Evolutionary conservation across 441 rosid species (phyloP).

Genomic region (Euphorbia corollata): DNA sequence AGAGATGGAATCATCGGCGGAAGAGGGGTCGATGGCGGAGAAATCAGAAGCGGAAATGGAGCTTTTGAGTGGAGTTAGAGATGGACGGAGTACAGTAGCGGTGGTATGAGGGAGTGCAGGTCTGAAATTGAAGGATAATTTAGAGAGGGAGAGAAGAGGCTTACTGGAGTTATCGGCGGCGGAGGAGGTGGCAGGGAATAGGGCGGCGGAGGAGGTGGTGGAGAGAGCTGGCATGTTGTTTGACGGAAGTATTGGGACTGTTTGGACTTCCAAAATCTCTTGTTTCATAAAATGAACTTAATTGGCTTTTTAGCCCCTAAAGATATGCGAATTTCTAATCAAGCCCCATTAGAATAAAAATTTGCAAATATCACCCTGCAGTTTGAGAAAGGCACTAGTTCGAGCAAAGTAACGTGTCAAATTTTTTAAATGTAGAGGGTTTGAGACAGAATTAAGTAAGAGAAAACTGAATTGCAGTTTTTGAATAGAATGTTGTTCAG

Average conservation of each 20-base stretch:
- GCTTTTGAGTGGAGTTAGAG: constrained; percentile 31
- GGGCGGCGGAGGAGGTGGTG: neutral
- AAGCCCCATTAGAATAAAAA: too few species aligned
- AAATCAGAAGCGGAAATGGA: constrained; percentile 24
- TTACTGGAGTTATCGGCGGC: constrained; percentile 6
- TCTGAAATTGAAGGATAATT: constrained; percentile 16
- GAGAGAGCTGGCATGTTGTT: constrained; percentile 2
- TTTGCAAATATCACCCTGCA: too few species aligned
- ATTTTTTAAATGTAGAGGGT: too few species aligned
- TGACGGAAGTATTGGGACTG: neutral
- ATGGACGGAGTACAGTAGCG: constrained; percentile 16
- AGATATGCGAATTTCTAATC: too few species aligned
- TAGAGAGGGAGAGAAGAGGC: constrained; percentile 18
- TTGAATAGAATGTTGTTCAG: too few species aligned
- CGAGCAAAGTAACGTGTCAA: too few species aligned
- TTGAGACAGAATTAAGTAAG: too few species aligned
- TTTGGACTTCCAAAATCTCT: neutral
- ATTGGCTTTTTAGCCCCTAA: too few species aligned
- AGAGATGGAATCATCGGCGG: constrained; percentile 20
- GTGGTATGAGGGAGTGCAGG: constrained; percentile 1
- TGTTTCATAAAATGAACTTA: too few species aligned
- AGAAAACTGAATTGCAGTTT: too few species aligned
- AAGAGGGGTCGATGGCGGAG: constrained; percentile 21
- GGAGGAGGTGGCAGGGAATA: neutral
- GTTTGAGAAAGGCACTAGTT: too few species aligned